Evolutionary conservation across 257 asterid species (phyloP), one percentile per base, ranked within the genome.

Genomic region (Plantago major): DNA sequence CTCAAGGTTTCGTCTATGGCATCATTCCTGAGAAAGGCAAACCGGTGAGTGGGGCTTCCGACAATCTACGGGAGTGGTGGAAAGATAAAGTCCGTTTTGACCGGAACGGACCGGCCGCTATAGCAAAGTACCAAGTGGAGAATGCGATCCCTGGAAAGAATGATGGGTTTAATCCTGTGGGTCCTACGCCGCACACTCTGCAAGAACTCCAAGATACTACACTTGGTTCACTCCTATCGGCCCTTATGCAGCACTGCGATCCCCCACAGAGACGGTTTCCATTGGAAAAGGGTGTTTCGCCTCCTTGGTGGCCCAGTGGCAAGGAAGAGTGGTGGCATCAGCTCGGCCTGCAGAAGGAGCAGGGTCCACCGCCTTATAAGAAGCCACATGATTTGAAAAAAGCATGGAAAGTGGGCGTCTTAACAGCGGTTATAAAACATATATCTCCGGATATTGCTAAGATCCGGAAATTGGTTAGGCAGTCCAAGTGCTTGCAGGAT

Each of bases 241-340:
- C 97, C 33, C 77, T 90, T 10, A 90, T 90, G 96, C 96, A 87
- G 68, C 97, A 87, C 65, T 90, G 97, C 11, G 85, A 84, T 53
- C 97, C 96, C 5, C 97, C 97, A 14, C 97, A 90, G 78, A 76
- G 97, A 65, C 78, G 95, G 68, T 90, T 84, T 65, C 97, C 96
- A 0, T 72, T 90, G 53, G 97, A 90, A 78, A 90, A 84, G 59
- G 97, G 97, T 0, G 82, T 84, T 28, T 65, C 95, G 0, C 97
- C 97, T 0, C 97, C 97, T 3, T 87, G 97, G 97, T 90, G 97
- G 97, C 97, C 96, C 2, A 79, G 65, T 2, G 97, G 95, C 65
- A 67, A 67, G 46, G 97, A 90, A 68, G 95, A 81, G 3, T 90
- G 97, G 97, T 90, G 97, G 97, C 83, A 73, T 46, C 94, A 86